phyloP scores from a whole-genome alignment of 1,139 yeast genomes.

The Taiozyma sp. region DNA sequence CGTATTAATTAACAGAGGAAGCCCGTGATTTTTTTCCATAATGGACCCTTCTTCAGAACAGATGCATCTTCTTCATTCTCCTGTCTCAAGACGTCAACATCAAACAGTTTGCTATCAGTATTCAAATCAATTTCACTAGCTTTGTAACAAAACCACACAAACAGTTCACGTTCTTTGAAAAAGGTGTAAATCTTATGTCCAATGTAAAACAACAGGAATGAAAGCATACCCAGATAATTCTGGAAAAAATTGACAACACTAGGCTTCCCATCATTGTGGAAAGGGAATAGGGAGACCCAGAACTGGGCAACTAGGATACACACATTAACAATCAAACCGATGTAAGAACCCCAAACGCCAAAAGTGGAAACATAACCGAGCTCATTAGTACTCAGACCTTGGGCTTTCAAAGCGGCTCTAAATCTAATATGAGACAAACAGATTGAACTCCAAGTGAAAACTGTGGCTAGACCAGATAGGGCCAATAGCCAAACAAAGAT shows the following conservation, averaged over 20 bases:
- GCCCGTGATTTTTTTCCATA: conserved; percentile 4
- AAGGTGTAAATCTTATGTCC: conserved; percentile 39
- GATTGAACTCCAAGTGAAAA: conserved; percentile 81
- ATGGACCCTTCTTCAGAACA: conserved; percentile 6
- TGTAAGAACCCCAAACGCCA: conserved; percentile 59
- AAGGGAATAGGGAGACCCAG: conserved; percentile 67
- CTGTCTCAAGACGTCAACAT: conserved; percentile 24
- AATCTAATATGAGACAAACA: conserved; percentile 67
- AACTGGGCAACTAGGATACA: conserved; percentile 65
- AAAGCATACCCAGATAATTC: conserved; percentile 45
- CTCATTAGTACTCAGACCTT: conserved; percentile 54
- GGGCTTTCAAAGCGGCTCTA: conserved; percentile 56
- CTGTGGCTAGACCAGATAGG: conserved; percentile 73
- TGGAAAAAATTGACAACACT: conserved; percentile 37
- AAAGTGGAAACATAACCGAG: conserved; percentile 56
- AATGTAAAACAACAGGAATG: conserved; percentile 36
- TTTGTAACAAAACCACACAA: conserved; percentile 30
- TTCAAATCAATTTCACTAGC: conserved; percentile 43
- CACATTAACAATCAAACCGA: conserved; percentile 50
- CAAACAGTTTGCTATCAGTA: conserved; percentile 43
- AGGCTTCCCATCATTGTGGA: conserved; percentile 45
- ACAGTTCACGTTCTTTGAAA: conserved; percentile 26
- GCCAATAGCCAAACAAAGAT: conserved; percentile 78
- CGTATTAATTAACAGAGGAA: conserved; percentile 8
- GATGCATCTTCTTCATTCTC: conserved; percentile 12